Conservation (phyloP, 768 basidiomycete species). For the Mycena epipterygia region DNA sequence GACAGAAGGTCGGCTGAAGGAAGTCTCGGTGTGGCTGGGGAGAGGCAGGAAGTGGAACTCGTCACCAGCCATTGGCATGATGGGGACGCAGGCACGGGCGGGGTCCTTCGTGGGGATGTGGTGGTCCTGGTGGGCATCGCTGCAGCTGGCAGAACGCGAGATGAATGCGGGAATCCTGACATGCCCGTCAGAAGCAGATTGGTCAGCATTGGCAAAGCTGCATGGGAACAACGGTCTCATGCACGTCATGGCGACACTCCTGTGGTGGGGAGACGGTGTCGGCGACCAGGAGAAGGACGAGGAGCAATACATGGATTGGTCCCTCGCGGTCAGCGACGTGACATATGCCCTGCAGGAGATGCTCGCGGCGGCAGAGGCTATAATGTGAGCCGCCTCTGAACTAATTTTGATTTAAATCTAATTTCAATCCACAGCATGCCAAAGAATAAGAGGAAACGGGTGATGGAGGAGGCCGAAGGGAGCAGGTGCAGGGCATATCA, state of each 20-base stretch:
- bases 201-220: background rate
- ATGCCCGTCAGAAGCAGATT: background rate
- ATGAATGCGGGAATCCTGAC: background rate
- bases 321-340: too few species aligned
- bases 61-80: background rate
- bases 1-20: background rate
- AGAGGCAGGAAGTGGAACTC: background rate
- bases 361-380: too few species aligned
- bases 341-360: too few species aligned
- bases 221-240: background rate
- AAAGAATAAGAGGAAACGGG: too few species aligned
- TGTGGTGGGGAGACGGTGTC: conserved; percentile 2
- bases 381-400: too few species aligned
- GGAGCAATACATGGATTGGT: too few species aligned
- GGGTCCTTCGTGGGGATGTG: background rate
- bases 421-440: too few species aligned
- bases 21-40: background rate
- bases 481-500: too few species aligned
- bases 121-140: background rate
- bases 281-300: background rate
- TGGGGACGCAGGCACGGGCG: background rate
- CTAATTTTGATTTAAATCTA: too few species aligned
- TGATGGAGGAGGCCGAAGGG: too few species aligned
- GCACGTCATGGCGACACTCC: background rate
- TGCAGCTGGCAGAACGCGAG: background rate